Conservation (phyloP, 495 filamentous ascomycete genomes). For the Aspergillus incahuasiensis region DNA sequence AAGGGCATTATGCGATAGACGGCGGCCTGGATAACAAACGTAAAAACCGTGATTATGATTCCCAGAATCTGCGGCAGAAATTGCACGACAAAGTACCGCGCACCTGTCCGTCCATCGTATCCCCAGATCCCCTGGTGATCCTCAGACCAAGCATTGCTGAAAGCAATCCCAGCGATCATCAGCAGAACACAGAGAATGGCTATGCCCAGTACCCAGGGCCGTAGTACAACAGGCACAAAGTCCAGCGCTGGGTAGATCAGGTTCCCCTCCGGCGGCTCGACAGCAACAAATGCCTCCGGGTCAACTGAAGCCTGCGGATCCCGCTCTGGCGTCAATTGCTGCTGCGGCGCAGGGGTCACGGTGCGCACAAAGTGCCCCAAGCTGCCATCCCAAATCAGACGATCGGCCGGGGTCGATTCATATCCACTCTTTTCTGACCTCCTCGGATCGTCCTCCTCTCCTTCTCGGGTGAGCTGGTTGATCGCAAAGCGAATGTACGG, state of each 20-base stretch:
- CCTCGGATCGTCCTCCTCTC: constrained; percentile 40
- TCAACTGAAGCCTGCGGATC: constrained; percentile 31
- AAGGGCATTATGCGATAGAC: constrained; percentile 77
- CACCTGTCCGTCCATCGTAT: constrained; percentile 61
- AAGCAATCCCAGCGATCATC: constrained; percentile 67
- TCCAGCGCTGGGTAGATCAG: constrained; percentile 52
- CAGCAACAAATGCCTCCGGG: constrained; percentile 49
- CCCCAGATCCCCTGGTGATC: constrained; percentile 57
- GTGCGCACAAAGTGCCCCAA: constrained; percentile 42
- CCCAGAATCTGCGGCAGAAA: constrained; percentile 79
- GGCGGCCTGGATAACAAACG: constrained; percentile 67
- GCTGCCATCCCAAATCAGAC: constrained; percentile 47
- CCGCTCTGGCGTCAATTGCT: constrained; percentile 13
- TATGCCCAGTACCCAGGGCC: constrained; percentile 52
- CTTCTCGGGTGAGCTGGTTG: constrained; percentile 65
- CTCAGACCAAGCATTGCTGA: constrained; percentile 69
- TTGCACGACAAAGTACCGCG: constrained; percentile 79
- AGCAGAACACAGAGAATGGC: constrained; percentile 58
- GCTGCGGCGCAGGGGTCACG: constrained; percentile 14
- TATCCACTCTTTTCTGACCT: constrained; percentile 35
- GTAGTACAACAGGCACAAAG: constrained; percentile 63
- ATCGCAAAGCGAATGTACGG: constrained; percentile 71
- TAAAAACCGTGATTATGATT: constrained; percentile 65
- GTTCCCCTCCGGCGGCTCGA: constrained; percentile 42
- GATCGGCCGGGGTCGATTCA: constrained; percentile 45